Percentiles rank a stretch among this genome's conserved stretches.
phyloP scores from a whole-genome alignment of 2,329 filamentous ascomycete genomes.

The Xylaria sp. region DNA sequence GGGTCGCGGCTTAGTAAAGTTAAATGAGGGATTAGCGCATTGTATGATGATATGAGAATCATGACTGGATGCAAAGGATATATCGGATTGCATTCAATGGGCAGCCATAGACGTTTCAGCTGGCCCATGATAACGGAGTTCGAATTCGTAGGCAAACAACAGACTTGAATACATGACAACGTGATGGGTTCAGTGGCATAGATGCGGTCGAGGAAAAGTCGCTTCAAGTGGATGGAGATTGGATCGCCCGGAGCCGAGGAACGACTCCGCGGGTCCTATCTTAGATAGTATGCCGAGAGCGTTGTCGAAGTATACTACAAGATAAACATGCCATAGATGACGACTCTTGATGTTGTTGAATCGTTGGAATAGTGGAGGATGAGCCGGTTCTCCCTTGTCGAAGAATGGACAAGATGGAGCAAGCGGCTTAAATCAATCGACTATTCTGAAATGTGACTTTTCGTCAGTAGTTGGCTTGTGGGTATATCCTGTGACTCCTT shows the following conservation, averaged over 20 bases:
- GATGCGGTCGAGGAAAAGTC: background rate
- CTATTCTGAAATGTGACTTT: background rate
- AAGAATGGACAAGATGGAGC: constrained; percentile 2
- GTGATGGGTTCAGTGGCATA: background rate
- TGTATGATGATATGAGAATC: constrained; percentile 39
- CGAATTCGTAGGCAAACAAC: background rate
- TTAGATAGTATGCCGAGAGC: constrained; percentile 2
- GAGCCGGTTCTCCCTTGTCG: constrained; percentile 12
- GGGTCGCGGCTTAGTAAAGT: constrained; percentile 53
- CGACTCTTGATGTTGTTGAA: background rate
- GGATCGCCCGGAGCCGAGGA: constrained; percentile 1
- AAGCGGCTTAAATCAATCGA: background rate
- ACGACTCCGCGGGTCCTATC: background rate
- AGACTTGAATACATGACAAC: background rate
- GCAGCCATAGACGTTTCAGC: constrained; percentile 31
- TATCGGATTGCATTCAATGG: constrained; percentile 35
- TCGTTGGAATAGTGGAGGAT: background rate
- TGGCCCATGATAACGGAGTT: constrained; percentile 9
- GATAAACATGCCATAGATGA: constrained; percentile 6
- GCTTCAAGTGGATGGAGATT: background rate
- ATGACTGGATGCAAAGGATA: constrained; percentile 40
- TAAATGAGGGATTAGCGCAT: constrained; percentile 38
- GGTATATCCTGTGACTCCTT: background rate
- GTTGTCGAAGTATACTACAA: background rate
- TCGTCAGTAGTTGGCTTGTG: background rate